Evolutionary conservation across 2,329 filamentous ascomycete species (phyloP), one percentile per base, ranked within the genome.

Genomic region (Zymoseptoria brevis): DNA sequence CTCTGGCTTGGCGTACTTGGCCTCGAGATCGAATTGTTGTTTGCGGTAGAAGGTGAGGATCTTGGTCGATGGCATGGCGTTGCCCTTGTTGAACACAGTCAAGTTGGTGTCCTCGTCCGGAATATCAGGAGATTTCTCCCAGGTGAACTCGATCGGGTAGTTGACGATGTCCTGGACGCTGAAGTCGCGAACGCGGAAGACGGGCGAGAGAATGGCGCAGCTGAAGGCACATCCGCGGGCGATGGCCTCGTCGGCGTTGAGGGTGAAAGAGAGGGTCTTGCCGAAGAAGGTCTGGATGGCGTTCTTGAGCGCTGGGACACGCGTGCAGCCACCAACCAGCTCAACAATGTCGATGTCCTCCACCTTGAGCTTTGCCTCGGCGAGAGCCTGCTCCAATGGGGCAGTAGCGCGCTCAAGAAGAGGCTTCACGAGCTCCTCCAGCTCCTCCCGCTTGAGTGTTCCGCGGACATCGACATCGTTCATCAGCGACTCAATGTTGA

Each of bases 41-140:
- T 97, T 97, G 69, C 94, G 88, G 83, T 97, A 99, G 81, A 99
- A 99, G 48, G 94, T 99, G 57, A 99, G 86, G 67, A 99, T 97
- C 84, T 99, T 99, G 66, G 94, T 99, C 5, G 93, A 97, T 57
- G 94, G 94, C 82, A 99, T 87, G 64, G 96, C 86, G 73, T 96
- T 96, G 75, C 93, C 93, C 77, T 88, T 91, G 84, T 94, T 95
- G 79, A 99, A 99, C 71, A 99, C 94, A 41, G 90, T 96, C 68
- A 99, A 81, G 79, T 87, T 95, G 58, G 94, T 97, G 75, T 97
- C 94, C 81, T 99, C 94, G 70, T 99, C 94, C 24, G 94, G 94
- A 69, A 99, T 99, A 72, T 99, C 94, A 61, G 91, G 86, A 24
- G 93, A 95, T 82, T 97, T 96, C 81, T 99, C 94, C 94, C 94